phyloP scores from a whole-genome alignment of 208 protist species.

The Trypanosoma rangeli region DNA sequence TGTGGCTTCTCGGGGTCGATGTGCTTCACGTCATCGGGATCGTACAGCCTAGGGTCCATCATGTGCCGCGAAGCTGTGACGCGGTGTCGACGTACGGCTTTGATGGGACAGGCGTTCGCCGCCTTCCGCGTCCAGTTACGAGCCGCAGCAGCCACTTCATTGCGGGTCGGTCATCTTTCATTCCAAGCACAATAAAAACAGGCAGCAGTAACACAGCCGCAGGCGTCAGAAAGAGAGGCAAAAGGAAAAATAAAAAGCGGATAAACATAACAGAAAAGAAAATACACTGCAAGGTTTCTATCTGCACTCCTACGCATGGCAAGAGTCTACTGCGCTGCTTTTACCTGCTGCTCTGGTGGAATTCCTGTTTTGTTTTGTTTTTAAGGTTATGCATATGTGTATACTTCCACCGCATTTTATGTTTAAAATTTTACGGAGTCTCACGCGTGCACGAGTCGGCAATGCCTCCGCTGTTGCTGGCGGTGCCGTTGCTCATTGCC shows the following conservation, averaged over 20 bases:
- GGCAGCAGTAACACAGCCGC: neutral
- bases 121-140: conserved; percentile 28
- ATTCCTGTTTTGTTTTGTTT: neutral
- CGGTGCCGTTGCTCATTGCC: neutral
- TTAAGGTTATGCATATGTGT: neutral
- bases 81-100: conserved; percentile 87
- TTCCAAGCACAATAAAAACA: neutral
- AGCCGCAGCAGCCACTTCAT: conserved; percentile 81
- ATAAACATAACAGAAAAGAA: conserved; percentile 12
- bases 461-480: neutral
- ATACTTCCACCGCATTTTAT: neutral
- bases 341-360: neutral
- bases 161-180: neutral
- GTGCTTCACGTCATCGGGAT: conserved; percentile 61
- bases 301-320: neutral
- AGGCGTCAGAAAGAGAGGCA: conserved; percentile 1
- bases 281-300: neutral
- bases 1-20: conserved; percentile 88
- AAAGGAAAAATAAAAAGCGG: conserved; percentile 19
- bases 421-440: neutral
- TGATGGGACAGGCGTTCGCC: conserved; percentile 69
- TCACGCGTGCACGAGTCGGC: neutral
- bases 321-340: neutral
- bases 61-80: conserved; percentile 62
- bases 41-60: conserved; percentile 65